These are phyloP conservation scores for Fusarium sp. DNA, from an alignment of 2,329 filamentous ascomycete genomes.

Conservation along the genomic window DNA sequence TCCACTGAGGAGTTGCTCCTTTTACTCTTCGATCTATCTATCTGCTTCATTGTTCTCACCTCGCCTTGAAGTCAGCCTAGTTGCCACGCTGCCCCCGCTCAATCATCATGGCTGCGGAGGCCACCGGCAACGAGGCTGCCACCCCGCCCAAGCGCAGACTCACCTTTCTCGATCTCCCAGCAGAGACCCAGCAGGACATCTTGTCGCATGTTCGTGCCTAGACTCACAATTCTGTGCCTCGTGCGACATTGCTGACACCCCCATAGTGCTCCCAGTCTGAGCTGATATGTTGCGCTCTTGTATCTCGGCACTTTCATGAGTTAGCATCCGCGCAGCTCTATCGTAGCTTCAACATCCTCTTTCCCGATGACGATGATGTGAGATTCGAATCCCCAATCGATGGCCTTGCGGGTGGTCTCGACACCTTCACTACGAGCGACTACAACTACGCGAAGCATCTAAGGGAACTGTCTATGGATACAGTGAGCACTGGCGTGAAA, in stretches of 20 bases:
- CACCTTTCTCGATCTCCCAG: slow-evolving; percentile 57
- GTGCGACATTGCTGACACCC: slow-evolving; percentile 9
- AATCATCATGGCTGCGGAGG: slow-evolving; percentile 52
- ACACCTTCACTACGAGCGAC: slow-evolving; percentile 72
- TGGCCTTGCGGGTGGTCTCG: slow-evolving; percentile 66
- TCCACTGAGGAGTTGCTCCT: neutral
- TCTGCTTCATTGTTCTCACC: neutral
- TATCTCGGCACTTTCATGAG: slow-evolving; percentile 68
- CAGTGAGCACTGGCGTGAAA: slow-evolving; percentile 62
- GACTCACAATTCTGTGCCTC: neutral
- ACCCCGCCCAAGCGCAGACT: slow-evolving; percentile 37
- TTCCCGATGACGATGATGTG: slow-evolving; percentile 69
- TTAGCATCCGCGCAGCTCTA: slow-evolving; percentile 70
- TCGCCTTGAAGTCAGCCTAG: slow-evolving; percentile 8
- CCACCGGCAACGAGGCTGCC: slow-evolving; percentile 47
- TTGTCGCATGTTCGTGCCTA: slow-evolving; percentile 57
- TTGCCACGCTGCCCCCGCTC: slow-evolving; percentile 40
- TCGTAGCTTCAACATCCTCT: slow-evolving; percentile 69
- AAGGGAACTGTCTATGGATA: slow-evolving; percentile 67
- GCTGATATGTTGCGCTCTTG: slow-evolving; percentile 68
- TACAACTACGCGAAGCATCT: slow-evolving; percentile 72
- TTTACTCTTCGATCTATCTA: neutral
- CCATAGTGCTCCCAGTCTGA: slow-evolving; percentile 63
- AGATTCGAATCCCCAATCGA: slow-evolving; percentile 66
- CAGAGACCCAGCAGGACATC: slow-evolving; percentile 63